Percentiles rank a stretch among this genome's conserved stretches.
Evolutionary conservation across 2,329 filamentous ascomycete genomes (phyloP).

Genomic region (Monosporascus cannonballus): DNA sequence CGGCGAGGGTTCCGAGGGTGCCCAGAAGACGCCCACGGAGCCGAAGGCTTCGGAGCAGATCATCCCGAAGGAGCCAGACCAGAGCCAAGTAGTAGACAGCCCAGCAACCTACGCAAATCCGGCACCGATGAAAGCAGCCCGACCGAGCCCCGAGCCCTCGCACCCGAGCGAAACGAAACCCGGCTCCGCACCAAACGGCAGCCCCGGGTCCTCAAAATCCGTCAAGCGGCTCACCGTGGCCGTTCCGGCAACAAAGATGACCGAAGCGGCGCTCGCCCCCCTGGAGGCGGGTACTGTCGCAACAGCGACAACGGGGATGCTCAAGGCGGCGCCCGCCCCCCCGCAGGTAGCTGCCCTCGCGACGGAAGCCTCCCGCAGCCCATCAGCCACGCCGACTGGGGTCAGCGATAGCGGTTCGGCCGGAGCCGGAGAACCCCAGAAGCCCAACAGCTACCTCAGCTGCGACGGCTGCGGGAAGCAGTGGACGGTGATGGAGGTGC

Average conservation of each 20-base stretch:
- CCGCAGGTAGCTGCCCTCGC: not conserved
- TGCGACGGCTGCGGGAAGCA: conserved; percentile 20
- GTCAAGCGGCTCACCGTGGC: not conserved
- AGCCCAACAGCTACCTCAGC: conserved; percentile 15
- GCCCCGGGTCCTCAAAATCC: not conserved
- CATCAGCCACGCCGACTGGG: not conserved
- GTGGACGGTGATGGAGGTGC: conserved; percentile 18
- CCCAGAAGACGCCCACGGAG: not conserved
- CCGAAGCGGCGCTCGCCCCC: not conserved
- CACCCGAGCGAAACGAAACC: no score
- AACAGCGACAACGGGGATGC: not conserved
- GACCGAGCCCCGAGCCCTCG: no score
- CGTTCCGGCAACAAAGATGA: not conserved
- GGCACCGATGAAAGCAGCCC: no score
- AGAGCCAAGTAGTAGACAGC: no score
- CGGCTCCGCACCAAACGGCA: not conserved
- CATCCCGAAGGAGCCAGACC: no score
- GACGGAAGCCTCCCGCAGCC: not conserved
- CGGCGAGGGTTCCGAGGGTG: not conserved
- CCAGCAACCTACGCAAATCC: no score
- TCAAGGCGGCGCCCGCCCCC: not conserved
- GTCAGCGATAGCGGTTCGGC: not conserved
- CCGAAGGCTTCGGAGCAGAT: no score
- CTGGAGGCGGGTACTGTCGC: not conserved
- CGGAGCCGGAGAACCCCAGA: conserved; percentile 5